Evolutionary conservation across 2,329 filamentous ascomycete species (phyloP), one percentile per base, ranked within the genome.

Genomic region (Nemania diffusa): DNA sequence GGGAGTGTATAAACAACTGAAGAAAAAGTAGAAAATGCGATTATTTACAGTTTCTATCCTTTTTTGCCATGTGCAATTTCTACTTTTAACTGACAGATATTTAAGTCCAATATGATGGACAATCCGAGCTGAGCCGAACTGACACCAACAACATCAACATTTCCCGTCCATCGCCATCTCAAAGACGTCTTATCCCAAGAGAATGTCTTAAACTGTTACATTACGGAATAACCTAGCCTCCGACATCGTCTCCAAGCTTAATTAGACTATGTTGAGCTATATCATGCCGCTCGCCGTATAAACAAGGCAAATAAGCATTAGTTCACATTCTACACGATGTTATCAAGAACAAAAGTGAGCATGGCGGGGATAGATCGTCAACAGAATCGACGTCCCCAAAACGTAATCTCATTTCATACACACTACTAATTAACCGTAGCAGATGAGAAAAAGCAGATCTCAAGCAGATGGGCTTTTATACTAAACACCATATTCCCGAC

Each of bases 371-470:
- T 11, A 44, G 27, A 42, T 13, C 17, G 40, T 65, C 56, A 32
- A 56, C 9, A 50, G 6, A 32, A 20, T 15, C 6, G 24, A 57
- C 29, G 44, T 11, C 56, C 29, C 42, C 26, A 9, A 62, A 65
- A 62, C 57, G 22, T 65, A 48, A 56, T 40, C 57, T 65, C 32
- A 22, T 65, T 20, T 61, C 34, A 27, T 65, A 40, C 34, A 29
- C 11, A 53, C 50, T 50, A 44, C 57, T 27, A 48, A 57, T 56
- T 51, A 52, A 26, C 20, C 52, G 26, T 52, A 24, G 51, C 3
- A 24, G 42, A 17, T 24, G 37, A 60, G 42, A 34, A 46, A 26
- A 17, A 51, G 26, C 15, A 56, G 20, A 27, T 44, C 51, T 60
- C 50, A 60, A 24, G 20, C 26, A 57, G 11, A 20, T 37, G 15